Conservation (phyloP, 495 filamentous ascomycete species). For the Bryoglossum gracile region DNA sequence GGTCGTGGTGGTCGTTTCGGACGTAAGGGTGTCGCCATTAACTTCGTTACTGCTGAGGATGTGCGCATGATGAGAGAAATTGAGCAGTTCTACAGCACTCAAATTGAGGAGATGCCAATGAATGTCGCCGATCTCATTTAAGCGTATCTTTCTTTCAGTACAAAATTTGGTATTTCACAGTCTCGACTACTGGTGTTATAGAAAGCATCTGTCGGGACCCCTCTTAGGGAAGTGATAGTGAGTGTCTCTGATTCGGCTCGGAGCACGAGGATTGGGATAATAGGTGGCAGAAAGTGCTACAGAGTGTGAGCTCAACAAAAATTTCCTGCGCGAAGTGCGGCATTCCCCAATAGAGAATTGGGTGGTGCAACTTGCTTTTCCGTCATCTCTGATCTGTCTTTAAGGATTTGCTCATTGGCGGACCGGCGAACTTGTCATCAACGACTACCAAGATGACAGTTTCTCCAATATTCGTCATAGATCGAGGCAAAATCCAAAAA, state of each 20-base stretch:
- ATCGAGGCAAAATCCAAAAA: constrained; percentile 18
- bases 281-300: constrained; percentile 27
- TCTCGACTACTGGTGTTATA: constrained; percentile 15
- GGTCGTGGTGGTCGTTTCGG: constrained; percentile 98
- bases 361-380: constrained; percentile 22
- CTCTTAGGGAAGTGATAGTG: constrained; percentile 25
- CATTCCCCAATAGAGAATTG: constrained; percentile 24
- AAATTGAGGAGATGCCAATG: constrained; percentile 86
- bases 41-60: constrained; percentile 98
- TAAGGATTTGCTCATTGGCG: constrained; percentile 22
- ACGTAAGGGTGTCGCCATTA: constrained; percentile 99
- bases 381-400: constrained; percentile 20
- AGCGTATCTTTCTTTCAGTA: constrained; percentile 9
- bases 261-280: constrained; percentile 23
- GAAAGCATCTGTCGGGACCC: constrained; percentile 16
- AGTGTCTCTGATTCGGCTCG: constrained; percentile 27
- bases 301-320: constrained; percentile 12
- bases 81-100: constrained; percentile 72
- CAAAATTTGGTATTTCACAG: constrained; percentile 26
- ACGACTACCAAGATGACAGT: too few species aligned
- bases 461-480: constrained; percentile 17
- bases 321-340: constrained; percentile 21
- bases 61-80: constrained; percentile 99
- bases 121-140: constrained; percentile 68
- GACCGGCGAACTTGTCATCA: too few species aligned